Evolutionary conservation across 495 filamentous ascomycete species (phyloP).

Genomic region (Trichoderma erinaceum): DNA sequence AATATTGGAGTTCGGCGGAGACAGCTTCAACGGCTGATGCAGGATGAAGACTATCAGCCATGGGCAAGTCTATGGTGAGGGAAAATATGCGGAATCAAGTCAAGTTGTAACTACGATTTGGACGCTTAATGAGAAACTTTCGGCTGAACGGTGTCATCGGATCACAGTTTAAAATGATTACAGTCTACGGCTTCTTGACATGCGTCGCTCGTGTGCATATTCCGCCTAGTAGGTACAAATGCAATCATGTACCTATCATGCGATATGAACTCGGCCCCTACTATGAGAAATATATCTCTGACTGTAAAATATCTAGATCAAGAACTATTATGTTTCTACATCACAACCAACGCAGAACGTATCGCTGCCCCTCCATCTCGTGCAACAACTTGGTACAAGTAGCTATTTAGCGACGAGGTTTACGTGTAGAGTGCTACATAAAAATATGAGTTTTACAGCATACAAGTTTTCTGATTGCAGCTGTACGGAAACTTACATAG

Average conservation of each 20-base stretch:
- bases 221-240: not conserved
- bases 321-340: not conserved
- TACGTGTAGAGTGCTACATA: no score
- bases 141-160: constrained; percentile 6
- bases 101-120: not conserved
- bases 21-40: constrained; percentile 45
- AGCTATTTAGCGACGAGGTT: not conserved
- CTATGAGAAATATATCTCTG: not conserved
- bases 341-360: not conserved
- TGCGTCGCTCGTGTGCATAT: no score
- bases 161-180: constrained; percentile 24
- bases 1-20: constrained; percentile 50
- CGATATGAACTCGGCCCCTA: not conserved
- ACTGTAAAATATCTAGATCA: not conserved
- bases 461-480: no score
- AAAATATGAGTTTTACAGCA: no score
- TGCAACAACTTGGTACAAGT: not conserved
- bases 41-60: constrained; percentile 41
- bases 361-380: not conserved
- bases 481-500: no score
- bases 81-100: not conserved
- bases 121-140: not conserved
- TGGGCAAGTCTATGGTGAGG: constrained; percentile 24
- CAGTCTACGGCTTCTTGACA: no score
- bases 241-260: not conserved